A percentile compares a stretch with the other conserved stretches of the same genome.
phyloP scores from a whole-genome alignment of 1,139 yeast species.

The Suhomyces yuchorum region DNA sequence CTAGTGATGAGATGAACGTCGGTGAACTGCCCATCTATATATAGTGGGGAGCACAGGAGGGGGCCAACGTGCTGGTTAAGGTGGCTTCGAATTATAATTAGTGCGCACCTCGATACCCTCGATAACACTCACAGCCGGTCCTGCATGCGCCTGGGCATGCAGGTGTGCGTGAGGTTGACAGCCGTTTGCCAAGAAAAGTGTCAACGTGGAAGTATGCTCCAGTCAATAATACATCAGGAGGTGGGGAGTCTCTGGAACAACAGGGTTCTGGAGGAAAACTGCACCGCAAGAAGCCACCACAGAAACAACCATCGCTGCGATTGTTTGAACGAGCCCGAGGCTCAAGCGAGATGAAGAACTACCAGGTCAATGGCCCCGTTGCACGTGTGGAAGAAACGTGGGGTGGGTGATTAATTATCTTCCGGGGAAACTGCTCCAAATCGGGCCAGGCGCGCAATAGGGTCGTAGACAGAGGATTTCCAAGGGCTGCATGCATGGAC shows the following conservation, averaged over 20 bases:
- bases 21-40: not conserved
- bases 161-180: not conserved
- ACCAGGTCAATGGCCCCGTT: not conserved
- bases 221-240: not conserved
- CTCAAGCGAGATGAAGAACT: not conserved
- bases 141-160: no score
- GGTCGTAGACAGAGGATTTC: not conserved
- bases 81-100: not conserved
- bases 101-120: not conserved
- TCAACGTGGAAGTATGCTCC: not conserved
- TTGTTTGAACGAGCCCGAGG: not conserved
- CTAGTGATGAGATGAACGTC: not conserved
- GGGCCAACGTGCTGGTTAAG: not conserved
- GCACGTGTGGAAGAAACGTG: not conserved
- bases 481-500: not conserved
- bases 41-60: not conserved
- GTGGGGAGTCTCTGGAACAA: not conserved
- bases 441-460: not conserved
- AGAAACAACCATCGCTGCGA: not conserved
- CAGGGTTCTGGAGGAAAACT: not conserved
- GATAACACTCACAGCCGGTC: not conserved
- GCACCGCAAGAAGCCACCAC: not conserved
- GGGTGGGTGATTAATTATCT: not conserved
- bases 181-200: not conserved
- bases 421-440: not conserved